Evolutionary conservation across 1,284 basidiomycete genomes (phyloP).

Genomic region (Ganoderma meredithae): DNA sequence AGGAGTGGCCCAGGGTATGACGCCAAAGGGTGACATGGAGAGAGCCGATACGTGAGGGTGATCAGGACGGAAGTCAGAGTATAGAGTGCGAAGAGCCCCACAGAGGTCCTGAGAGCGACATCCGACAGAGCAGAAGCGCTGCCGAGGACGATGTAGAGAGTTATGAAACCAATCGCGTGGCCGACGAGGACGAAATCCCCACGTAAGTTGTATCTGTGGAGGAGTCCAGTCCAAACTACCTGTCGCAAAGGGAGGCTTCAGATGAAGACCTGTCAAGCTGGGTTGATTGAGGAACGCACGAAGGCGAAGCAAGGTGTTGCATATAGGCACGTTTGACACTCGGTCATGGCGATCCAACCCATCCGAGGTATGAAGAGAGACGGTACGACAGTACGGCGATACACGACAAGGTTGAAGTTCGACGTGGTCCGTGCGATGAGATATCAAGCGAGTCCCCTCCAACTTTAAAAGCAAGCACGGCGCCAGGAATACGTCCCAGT

Average conservation of each 20-base stretch:
- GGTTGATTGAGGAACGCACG: neutral
- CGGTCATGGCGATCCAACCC: neutral
- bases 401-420: no score
- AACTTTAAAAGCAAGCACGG: no score
- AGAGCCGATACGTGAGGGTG: conserved; percentile 13
- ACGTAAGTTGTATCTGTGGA: neutral
- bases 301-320: neutral
- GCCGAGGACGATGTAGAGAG: neutral
- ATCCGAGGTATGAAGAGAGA: neutral
- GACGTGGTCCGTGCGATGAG: no score
- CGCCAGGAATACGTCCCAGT: no score
- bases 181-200: neutral
- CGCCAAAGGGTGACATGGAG: conserved; percentile 18
- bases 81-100: neutral
- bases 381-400: no score
- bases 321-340: neutral
- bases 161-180: neutral
- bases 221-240: neutral
- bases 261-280: neutral
- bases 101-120: neutral
- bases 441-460: no score
- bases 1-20: conserved; percentile 13
- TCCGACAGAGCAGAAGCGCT: neutral
- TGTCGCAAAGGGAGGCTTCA: neutral
- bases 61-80: neutral